Base-by-base conservation (phyloP, 805 yeast species). In the Yarrowia osloensis region DNA sequence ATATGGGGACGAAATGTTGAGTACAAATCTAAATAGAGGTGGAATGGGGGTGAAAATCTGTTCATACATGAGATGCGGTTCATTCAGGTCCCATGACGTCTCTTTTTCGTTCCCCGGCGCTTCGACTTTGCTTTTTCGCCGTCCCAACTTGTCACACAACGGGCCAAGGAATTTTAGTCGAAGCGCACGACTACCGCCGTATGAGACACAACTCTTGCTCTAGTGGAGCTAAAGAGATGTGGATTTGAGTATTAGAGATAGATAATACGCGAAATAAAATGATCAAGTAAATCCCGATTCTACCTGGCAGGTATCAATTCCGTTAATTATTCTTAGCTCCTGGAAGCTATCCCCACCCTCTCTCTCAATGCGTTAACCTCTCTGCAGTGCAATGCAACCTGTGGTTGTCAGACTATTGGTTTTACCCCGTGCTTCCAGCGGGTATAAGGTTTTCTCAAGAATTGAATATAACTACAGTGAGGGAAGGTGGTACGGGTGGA, bases 341-440 rank as follows among this genome's bases (percentile, higher is more conserved):
- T 47, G 17, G 19, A 28, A 17, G 21, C 21, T 26, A 28, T 49
- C 57, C 57, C 57, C 37, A 13, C 26, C 40, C 21, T 29, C 33
- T 28, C 35, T 21, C 15, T 17, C 57, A 50, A 15, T 31, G 57
- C 57, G 21, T 50, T 50, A 50, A 54, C 44, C 47, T 54, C 31
- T 22, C 61, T 35, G 61, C 44, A 54, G 44, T 54, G 62, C 62
- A 54, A 54, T 54, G 62, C 62, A 54, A 54, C 62, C 62, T 50
- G 40, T 54, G 22, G 44, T 37, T 37, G 35, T 37, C 62, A 54
- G 57, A 33, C 57, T 50, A 50, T 50, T 50, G 39, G 57, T 50
- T 50, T 54, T 54, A 54, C 62, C 62, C 62, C 62, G 46, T 54
- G 62, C 46, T 54, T 39, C 35, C 3, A 50, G 35, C 44, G 21